Base-by-base conservation (phyloP, 176 grass and related monocot genomes). In the Typha latifolia region DNA sequence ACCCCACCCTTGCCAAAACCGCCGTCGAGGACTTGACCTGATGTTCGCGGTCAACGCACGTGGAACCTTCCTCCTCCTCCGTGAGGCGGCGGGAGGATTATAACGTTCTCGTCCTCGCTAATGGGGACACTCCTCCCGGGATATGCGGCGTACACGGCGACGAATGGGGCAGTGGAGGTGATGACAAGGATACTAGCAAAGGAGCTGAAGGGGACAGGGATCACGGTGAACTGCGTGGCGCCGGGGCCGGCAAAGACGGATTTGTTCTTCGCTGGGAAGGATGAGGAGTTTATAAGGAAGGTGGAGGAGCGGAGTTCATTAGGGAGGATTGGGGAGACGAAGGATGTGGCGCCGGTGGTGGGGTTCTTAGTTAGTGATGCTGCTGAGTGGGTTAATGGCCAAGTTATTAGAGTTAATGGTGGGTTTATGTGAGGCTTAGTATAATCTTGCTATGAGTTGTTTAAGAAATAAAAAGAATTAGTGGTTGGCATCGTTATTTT, bases 171-270 rank as follows among this genome's bases (percentile, higher is more conserved):
- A 0, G 81, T 90, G 53, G 91, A 96, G 81, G 87, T 73, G 1
- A 96, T 96, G 91, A 82, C 82, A 3, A 85, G 49, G 73, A 79
- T 90, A 14, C 51, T 48, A 20, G 56, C 20, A 55, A 65, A 64
- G 49, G 72, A 66, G 62, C 29, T 66, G 24, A 64, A 32, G 64
- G 63, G 53, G 53, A 59, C 53, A 14, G 14, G 43, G 47, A 48
- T 73, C 16, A 93, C 82, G 2, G 82, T 85, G 1, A 93, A 93
- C 80, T 81, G 83, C 37, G 90, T 93, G 18, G 89, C 89, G 4
- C 82, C 85, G 1, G 82, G 90, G 11, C 82, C 79, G 2, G 76
- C 85, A 70, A 66, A 80, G 48, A 88, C 82, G 12, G 79, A 84
- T 0, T 64, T 85, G 50, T 82, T 85, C 66, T 90, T 67, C 21